Percentiles rank a stretch among this genome's conserved stretches.
These are phyloP conservation scores for Xylaria curta DNA, from an alignment of 495 filamentous ascomycete species.

Conservation along the genomic window DNA sequence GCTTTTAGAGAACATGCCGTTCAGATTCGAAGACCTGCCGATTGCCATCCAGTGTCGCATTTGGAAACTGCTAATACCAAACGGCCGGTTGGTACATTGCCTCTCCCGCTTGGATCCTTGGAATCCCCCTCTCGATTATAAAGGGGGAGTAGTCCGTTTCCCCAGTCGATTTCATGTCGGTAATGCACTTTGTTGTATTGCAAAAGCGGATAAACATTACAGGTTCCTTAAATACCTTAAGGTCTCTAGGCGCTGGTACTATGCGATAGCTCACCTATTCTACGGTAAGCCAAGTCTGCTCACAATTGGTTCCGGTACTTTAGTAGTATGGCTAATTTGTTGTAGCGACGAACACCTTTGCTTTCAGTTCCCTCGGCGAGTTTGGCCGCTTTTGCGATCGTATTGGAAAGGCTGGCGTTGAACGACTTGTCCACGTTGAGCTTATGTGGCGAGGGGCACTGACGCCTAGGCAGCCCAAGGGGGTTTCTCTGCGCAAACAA, in stretches of 20 bases:
- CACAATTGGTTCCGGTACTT: neutral
- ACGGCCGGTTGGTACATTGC: constrained; percentile 41
- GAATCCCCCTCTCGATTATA: constrained; percentile 26
- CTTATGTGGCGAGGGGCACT: constrained; percentile 39
- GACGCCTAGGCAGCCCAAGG: constrained; percentile 24
- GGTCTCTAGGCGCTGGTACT: constrained; percentile 44
- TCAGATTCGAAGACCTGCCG: constrained; percentile 43
- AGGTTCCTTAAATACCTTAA: constrained; percentile 36
- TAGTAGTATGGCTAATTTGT: neutral
- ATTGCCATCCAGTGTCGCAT: constrained; percentile 37
- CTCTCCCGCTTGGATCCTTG: constrained; percentile 48
- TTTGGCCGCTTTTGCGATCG: constrained; percentile 47
- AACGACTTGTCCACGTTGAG: constrained; percentile 47
- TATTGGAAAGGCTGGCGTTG: constrained; percentile 38
- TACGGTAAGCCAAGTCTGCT: constrained; percentile 36
- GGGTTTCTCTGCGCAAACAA: constrained; percentile 36
- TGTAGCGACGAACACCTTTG: constrained; percentile 47
- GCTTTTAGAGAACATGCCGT: constrained; percentile 12
- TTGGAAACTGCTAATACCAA: constrained; percentile 38
- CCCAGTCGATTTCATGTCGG: constrained; percentile 44
- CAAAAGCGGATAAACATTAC: constrained; percentile 31
- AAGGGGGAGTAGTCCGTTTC: constrained; percentile 19
- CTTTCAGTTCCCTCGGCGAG: constrained; percentile 53
- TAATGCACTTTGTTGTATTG: constrained; percentile 33
- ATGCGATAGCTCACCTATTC: constrained; percentile 45